Conservation (phyloP, 2,329 filamentous ascomycete species). For the Verticillium albo-atrum region DNA sequence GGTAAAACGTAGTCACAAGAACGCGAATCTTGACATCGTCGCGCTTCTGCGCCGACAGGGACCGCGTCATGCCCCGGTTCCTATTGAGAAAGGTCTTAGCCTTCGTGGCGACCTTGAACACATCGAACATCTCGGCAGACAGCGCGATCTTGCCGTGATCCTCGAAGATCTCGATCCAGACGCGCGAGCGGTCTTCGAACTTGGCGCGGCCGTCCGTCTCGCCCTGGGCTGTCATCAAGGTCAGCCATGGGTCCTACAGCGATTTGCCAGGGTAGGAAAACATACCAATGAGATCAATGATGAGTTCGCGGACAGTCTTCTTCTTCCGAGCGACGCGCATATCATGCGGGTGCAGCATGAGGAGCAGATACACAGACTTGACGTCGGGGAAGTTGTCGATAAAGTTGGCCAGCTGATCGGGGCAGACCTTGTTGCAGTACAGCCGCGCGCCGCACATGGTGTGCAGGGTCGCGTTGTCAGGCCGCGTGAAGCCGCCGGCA, state of each 20-base stretch:
- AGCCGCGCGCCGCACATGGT: not conserved
- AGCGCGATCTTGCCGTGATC: not conserved
- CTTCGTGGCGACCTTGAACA: not conserved
- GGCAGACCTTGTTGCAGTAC: constrained; percentile 11
- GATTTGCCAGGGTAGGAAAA: too few species aligned
- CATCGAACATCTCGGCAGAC: not conserved
- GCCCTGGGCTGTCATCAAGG: not conserved
- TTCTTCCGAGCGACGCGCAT: not conserved
- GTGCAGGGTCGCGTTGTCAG: not conserved
- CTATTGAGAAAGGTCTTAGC: not conserved
- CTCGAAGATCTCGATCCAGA: not conserved
- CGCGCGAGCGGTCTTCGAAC: not conserved
- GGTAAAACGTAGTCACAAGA: not conserved
- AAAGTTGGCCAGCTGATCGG: constrained; percentile 13
- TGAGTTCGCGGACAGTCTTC: not conserved
- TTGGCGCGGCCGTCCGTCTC: not conserved
- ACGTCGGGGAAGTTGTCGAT: constrained; percentile 20
- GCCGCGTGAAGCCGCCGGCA: not conserved
- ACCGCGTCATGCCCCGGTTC: not conserved
- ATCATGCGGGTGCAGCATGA: constrained; percentile 4
- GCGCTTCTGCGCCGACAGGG: not conserved
- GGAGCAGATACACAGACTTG: constrained; percentile 22
- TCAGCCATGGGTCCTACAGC: not conserved
- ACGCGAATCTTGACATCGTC: not conserved
- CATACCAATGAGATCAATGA: not conserved